Percentiles rank a stretch among this genome's conserved stretches.
These are phyloP conservation scores for Phytophthora fragariae DNA, from an alignment of 352 stramenopile species.

Conservation along the genomic window DNA sequence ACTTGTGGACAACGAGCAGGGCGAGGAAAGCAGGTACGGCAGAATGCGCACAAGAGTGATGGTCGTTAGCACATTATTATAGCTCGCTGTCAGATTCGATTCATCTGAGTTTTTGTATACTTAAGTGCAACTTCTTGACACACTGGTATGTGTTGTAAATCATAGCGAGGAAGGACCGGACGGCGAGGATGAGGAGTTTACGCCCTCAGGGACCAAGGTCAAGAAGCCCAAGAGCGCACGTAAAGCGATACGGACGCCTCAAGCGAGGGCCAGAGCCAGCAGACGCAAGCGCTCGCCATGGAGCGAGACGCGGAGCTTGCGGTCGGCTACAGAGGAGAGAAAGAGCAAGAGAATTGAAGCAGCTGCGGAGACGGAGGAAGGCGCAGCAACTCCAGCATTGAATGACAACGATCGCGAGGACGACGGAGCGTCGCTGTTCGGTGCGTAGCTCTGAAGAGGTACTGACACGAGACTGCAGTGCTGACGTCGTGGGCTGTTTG, in stretches of 20 bases:
- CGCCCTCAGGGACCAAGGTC: constrained; percentile 25
- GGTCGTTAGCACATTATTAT: constrained; percentile 19
- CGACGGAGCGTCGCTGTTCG: constrained; percentile 36
- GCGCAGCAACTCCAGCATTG: not conserved
- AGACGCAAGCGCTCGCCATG: constrained; percentile 44
- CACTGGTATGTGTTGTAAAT: not conserved
- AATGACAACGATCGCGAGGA: constrained; percentile 21
- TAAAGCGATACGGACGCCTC: constrained; percentile 27
- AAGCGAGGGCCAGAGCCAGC: constrained; percentile 17
- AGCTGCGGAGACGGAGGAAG: constrained; percentile 4
- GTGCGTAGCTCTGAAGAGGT: constrained; percentile 17
- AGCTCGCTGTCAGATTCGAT: not conserved
- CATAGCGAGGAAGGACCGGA: constrained; percentile 37
- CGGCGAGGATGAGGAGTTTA: constrained; percentile 49
- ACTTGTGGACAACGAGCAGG: constrained; percentile 23
- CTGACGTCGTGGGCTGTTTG: constrained; percentile 7
- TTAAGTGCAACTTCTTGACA: constrained; percentile 22
- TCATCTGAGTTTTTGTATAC: constrained; percentile 21
- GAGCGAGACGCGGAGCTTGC: constrained; percentile 38
- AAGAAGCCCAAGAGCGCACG: constrained; percentile 24
- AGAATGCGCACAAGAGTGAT: constrained; percentile 34
- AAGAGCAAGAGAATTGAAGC: constrained; percentile 20
- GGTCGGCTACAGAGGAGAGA: not conserved
- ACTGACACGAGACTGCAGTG: not conserved
- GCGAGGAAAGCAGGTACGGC: constrained; percentile 40